Evolutionary conservation across 768 basidiomycete genomes (phyloP).

Genomic region (Leccinum barrowsii): DNA sequence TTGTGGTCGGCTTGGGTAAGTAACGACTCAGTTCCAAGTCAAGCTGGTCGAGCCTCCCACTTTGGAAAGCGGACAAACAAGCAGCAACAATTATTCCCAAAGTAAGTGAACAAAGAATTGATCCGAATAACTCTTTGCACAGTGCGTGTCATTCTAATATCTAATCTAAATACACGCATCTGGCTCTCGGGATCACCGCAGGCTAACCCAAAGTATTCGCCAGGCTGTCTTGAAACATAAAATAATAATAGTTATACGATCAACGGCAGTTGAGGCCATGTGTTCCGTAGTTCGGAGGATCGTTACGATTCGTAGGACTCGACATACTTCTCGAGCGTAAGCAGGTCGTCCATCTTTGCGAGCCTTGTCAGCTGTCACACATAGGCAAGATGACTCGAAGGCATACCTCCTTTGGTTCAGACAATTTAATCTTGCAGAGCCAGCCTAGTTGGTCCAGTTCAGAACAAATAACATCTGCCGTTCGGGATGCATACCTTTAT

Average conservation of each 20-base stretch:
- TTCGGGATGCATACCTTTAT: slow-evolving; percentile 54
- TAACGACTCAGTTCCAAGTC: slow-evolving; percentile 1
- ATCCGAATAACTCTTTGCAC: background rate
- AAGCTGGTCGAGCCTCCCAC: background rate
- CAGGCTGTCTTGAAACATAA: slow-evolving; percentile 1
- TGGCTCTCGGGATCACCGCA: slow-evolving; percentile 3
- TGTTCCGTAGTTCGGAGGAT: background rate
- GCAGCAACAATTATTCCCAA: background rate
- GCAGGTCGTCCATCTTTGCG: slow-evolving; percentile 60
- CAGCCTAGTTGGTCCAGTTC: slow-evolving; percentile 56
- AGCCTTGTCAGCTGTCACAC: background rate
- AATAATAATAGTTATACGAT: background rate
- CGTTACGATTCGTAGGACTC: slow-evolving; percentile 46
- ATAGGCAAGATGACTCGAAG: background rate
- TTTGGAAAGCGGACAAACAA: slow-evolving; percentile 18
- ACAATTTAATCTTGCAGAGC: slow-evolving; percentile 90
- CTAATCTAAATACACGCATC: slow-evolving; percentile 11
- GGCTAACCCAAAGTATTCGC: background rate
- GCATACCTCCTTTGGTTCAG: slow-evolving; percentile 71
- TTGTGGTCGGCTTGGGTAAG: slow-evolving; percentile 4
- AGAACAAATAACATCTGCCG: background rate
- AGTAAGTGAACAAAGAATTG: no score
- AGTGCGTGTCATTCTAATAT: background rate
- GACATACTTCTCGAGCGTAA: slow-evolving; percentile 77
- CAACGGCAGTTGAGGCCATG: slow-evolving; percentile 27